These are phyloP conservation scores for Gossypium arboreum DNA, from an alignment of 345 rosid genomes.

Conservation along the genomic window DNA sequence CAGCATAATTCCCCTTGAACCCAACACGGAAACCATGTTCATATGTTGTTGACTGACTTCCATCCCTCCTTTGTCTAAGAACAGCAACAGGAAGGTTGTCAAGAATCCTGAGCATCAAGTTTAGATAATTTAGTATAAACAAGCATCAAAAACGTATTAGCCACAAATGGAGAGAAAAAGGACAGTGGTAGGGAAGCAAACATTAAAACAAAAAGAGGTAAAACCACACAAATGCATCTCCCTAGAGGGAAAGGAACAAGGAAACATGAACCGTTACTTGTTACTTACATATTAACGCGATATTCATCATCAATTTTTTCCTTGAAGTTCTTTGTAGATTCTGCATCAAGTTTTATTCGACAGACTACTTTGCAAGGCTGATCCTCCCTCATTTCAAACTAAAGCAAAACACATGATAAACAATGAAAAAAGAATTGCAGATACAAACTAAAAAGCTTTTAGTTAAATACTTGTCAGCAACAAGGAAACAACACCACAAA, in stretches of 20 bases:
- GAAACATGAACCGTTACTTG: slow-evolving; percentile 1
- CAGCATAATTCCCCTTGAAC: slow-evolving; percentile 87
- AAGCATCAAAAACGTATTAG: not conserved
- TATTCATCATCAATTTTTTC: slow-evolving; percentile 94
- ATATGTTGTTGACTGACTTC: slow-evolving; percentile 73
- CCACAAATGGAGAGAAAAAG: not conserved
- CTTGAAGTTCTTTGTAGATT: slow-evolving; percentile 76
- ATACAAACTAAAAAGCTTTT: not conserved
- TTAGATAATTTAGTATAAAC: slow-evolving; percentile 12
- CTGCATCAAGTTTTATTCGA: slow-evolving; percentile 50
- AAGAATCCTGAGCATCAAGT: slow-evolving; percentile 63
- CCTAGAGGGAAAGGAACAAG: not conserved
- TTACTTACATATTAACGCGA: slow-evolving; percentile 84
- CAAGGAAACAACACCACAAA: slow-evolving; percentile 4
- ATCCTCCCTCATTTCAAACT: slow-evolving; percentile 93
- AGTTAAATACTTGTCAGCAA: not conserved
- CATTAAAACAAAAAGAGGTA: not conserved
- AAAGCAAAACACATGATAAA: slow-evolving; percentile 18
- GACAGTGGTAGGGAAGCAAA: not conserved
- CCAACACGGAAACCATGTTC: slow-evolving; percentile 97
- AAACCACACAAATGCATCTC: not conserved
- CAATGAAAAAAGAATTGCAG: slow-evolving; percentile 4
- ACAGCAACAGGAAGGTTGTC: slow-evolving; percentile 99
- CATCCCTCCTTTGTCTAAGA: slow-evolving; percentile 88
- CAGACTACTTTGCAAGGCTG: slow-evolving; percentile 78